These are phyloP conservation scores for Elsinoe arachidis DNA, from an alignment of 2,329 filamentous ascomycete genomes.

Conservation along the genomic window DNA sequence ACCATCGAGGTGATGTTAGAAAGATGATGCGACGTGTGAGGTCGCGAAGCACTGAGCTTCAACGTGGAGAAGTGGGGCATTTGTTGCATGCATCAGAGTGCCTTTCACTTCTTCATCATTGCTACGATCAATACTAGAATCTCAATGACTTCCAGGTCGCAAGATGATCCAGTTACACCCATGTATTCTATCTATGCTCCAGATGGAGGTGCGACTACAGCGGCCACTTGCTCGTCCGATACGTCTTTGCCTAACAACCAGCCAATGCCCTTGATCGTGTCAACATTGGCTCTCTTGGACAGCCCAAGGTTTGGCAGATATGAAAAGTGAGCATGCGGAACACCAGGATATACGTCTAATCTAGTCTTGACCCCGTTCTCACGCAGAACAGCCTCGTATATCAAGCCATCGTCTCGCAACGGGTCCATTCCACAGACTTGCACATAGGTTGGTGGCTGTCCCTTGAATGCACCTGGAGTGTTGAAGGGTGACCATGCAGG, in stretches of 20 bases:
- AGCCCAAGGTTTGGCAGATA: constrained; percentile 26
- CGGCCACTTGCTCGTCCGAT: constrained; percentile 14
- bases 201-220: background rate
- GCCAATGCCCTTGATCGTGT: constrained; percentile 27
- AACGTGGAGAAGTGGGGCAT: background rate
- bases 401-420: constrained; percentile 44
- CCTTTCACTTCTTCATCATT: too few species aligned
- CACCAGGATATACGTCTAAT: constrained; percentile 36
- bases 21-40: background rate
- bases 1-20: background rate
- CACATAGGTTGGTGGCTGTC: constrained; percentile 41
- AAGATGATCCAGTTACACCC: background rate
- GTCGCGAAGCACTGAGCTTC: background rate
- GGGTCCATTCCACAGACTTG: constrained; percentile 45
- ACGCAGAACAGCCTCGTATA: constrained; percentile 43
- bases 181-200: background rate
- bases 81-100: too few species aligned
- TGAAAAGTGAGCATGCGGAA: constrained; percentile 35
- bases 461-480: constrained; percentile 24
- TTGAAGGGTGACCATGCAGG: constrained; percentile 28
- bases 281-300: constrained; percentile 22
- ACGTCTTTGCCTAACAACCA: constrained; percentile 28
- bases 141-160: too few species aligned
- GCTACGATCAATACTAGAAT: too few species aligned
- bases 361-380: constrained; percentile 38